Conservation (phyloP, 1,284 basidiomycete genomes). For the Ustilago crameri region DNA sequence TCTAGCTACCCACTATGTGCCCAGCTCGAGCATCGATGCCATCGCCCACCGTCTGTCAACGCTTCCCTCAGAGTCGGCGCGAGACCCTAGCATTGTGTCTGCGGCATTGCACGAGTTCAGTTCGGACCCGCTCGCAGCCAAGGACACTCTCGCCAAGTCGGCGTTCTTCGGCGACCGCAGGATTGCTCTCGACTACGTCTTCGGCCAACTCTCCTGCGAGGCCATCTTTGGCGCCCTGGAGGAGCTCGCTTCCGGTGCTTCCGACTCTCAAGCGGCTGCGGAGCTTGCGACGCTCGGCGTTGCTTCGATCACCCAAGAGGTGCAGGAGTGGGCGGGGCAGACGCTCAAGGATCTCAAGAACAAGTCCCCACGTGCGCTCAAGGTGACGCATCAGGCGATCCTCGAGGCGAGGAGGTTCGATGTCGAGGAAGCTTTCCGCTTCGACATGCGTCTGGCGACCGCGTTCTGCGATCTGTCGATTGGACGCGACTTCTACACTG, state of each 20-base stretch:
- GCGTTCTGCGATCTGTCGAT: slow-evolving; percentile 65
- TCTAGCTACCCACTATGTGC: slow-evolving; percentile 64
- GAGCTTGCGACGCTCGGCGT: slow-evolving; percentile 49
- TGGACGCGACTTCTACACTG: slow-evolving; percentile 68
- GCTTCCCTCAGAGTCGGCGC: slow-evolving; percentile 47
- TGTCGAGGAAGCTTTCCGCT: slow-evolving; percentile 57
- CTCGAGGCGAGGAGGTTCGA: slow-evolving; percentile 50
- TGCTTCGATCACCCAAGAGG: slow-evolving; percentile 26
- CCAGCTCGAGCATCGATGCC: slow-evolving; percentile 46
- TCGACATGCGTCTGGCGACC: slow-evolving; percentile 65
- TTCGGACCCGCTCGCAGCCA: slow-evolving; percentile 49
- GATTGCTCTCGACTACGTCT: slow-evolving; percentile 62
- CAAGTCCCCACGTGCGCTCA: slow-evolving; percentile 63
- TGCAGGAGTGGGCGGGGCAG: slow-evolving; percentile 49
- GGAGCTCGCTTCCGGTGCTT: slow-evolving; percentile 34
- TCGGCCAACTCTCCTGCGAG: slow-evolving; percentile 59
- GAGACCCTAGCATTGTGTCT: slow-evolving; percentile 41
- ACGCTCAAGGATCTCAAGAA: slow-evolving; percentile 56
- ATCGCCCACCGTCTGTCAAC: slow-evolving; percentile 53
- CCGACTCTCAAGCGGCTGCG: slow-evolving; percentile 40
- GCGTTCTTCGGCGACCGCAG: slow-evolving; percentile 59
- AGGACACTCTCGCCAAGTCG: slow-evolving; percentile 42
- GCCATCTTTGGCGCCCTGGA: slow-evolving; percentile 54
- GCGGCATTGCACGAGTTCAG: slow-evolving; percentile 54
- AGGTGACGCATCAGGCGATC: slow-evolving; percentile 59